Base-by-base conservation (phyloP, 202 grass and related monocot genomes). In the Setaria viridis region DNA sequence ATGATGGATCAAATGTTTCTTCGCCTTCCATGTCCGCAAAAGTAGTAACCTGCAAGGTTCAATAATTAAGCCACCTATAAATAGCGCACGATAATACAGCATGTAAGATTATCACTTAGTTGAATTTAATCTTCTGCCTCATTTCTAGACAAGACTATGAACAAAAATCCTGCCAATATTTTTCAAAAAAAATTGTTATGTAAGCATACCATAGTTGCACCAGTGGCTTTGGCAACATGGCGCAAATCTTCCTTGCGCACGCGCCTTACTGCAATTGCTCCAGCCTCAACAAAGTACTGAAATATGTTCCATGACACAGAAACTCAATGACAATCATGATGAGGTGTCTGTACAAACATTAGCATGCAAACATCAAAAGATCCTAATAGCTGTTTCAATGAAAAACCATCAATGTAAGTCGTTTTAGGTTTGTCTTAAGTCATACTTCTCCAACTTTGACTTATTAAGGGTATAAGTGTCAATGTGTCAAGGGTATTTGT, bases 1-100 rank as follows among this genome's bases (percentile, higher is more conserved):
- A 89, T 70, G 91, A 92, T 35, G 85, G 32, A 87, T 96, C 92
- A 75, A 99, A 99, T 51, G 97, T 95, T 91, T 99, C 97, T 71
- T 99, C 97, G 63, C 94, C 97, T 88, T 96, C 97, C 97, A 99
- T 96, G 83, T 99, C 93, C 85, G 94, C 97, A 93, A 94, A 99
- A 63, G 94, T 99, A 76, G 90, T 87, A 76, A 99, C 90, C 94
- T 99, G 76, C 58, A 88, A 62, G 37, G 25, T 82, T 33, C 9
- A 19, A 32, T 59, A 47, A 46, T 48, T 70, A 60, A 60, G 6
- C 39, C 21, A 59, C 37, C 37, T 21, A 25, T 41, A 13, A 8
- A 71, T 11, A n/a, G 25, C 6, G 1, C 10, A 13, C 3, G 29
- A 9, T 37, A 33, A 37, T 55, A 74, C 9, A 76, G 17, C 19